Conservation (phyloP, 805 yeast species). For the Lachancea cidri region DNA sequence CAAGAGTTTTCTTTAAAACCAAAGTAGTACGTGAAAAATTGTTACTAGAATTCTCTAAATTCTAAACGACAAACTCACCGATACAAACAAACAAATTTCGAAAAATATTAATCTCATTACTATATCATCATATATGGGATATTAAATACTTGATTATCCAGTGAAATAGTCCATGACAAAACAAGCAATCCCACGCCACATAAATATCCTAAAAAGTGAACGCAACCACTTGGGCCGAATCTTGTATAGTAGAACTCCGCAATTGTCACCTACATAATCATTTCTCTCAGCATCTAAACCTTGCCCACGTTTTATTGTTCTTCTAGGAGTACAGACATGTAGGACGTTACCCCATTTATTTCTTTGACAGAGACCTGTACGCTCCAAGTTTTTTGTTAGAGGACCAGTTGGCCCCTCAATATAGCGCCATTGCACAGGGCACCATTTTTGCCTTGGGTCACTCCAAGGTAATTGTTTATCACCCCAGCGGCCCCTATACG, state of each 20-base stretch:
- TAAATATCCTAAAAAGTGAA: slow-evolving; percentile 41
- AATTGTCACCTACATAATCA: slow-evolving; percentile 56
- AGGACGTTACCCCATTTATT: slow-evolving; percentile 91
- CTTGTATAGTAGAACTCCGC: slow-evolving; percentile 59
- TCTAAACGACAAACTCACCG: neutral
- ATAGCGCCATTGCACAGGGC: slow-evolving; percentile 83
- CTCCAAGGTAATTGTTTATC: slow-evolving; percentile 58
- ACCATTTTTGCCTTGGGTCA: slow-evolving; percentile 82
- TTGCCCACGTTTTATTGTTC: slow-evolving; percentile 70
- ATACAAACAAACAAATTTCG: neutral
- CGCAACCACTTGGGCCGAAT: slow-evolving; percentile 50
- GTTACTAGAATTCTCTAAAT: neutral
- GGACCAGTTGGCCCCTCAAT: slow-evolving; percentile 96
- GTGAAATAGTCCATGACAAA: slow-evolving; percentile 44
- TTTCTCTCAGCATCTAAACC: slow-evolving; percentile 74
- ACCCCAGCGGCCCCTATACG: slow-evolving; percentile 86
- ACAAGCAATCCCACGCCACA: slow-evolving; percentile 63
- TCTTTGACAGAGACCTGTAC: slow-evolving; percentile 74
- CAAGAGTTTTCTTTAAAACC: too few relatives aligned
- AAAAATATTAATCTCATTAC: neutral
- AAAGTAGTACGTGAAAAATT: too few relatives aligned
- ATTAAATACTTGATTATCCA: slow-evolving; percentile 17
- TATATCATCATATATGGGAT: neutral
- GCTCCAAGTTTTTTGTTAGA: slow-evolving; percentile 62
- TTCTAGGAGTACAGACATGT: slow-evolving; percentile 75